phyloP scores from a whole-genome alignment of 768 basidiomycete genomes.

The Ephemerocybe angulata region DNA sequence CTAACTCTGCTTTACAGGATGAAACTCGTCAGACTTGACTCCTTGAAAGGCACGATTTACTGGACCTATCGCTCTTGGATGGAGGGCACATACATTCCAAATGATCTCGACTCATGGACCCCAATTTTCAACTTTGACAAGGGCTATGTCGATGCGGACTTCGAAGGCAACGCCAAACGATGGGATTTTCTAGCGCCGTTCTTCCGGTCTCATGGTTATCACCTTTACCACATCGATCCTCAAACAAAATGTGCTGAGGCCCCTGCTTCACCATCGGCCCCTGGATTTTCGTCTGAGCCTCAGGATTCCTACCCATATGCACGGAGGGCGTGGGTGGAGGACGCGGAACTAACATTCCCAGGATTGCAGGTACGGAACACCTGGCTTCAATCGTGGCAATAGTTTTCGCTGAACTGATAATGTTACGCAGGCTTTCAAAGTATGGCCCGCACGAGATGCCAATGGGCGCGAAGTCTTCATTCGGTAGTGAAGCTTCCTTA shows the following conservation, averaged over 20 bases:
- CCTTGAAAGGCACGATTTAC: no score
- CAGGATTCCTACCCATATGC: neutral
- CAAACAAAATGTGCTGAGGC: neutral
- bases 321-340: neutral
- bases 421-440: neutral
- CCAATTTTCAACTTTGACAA: no score
- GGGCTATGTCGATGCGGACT: no score
- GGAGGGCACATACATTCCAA: no score
- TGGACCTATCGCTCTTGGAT: no score
- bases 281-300: no score
- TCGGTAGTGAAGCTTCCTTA: slow-evolving; percentile 7
- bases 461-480: slow-evolving; percentile 12
- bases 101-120: no score
- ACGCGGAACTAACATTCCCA: neutral
- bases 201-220: slow-evolving; percentile 12
- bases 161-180: no score
- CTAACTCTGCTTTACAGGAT: no score
- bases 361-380: neutral
- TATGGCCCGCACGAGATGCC: slow-evolving; percentile 11
- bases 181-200: slow-evolving; percentile 6
- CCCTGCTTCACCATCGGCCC: neutral
- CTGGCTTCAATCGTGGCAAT: neutral
- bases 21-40: no score
- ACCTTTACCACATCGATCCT: neutral
- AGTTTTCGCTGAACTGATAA: neutral